A percentile compares a stretch with the other conserved stretches of the same genome.
phyloP scores from a whole-genome alignment of 352 stramenopile species.

The Blastocystis hominis region DNA sequence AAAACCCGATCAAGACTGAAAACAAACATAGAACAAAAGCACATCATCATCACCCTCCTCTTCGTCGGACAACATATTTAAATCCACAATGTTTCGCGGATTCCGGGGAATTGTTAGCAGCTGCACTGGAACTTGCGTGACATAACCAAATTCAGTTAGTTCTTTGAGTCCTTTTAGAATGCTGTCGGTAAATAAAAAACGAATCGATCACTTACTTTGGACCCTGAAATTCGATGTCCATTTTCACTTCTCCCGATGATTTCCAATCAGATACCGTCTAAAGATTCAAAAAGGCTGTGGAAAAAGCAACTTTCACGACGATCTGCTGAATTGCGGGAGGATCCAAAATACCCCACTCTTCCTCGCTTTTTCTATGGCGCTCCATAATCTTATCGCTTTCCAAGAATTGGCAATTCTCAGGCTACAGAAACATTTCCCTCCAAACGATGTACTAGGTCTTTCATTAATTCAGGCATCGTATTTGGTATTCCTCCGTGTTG shows the following conservation, averaged over 20 bases:
- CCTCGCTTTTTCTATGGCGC: conserved; percentile 1
- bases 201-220: not conserved
- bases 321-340: conserved; percentile 27
- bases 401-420: conserved; percentile 11
- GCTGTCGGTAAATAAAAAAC: not conserved
- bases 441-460: not conserved
- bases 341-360: conserved; percentile 11
- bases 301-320: not conserved
- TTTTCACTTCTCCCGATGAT: not conserved
- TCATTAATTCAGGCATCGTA: not conserved
- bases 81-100: not conserved
- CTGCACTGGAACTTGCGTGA: conserved; percentile 5
- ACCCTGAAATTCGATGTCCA: conserved; percentile 2
- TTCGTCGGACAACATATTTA: not conserved
- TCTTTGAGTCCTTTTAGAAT: conserved; percentile 21
- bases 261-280: not conserved
- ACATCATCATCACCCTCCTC: not conserved
- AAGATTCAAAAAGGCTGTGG: not conserved
- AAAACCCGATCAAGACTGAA: not conserved
- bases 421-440: not conserved
- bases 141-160: conserved; percentile 23
- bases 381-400: not conserved
- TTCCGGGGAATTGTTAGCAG: conserved; percentile 29
- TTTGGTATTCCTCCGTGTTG: not conserved
- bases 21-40: not conserved